Conservation (phyloP, 352 stramenopile species). For the Phytophthora uliginosa region DNA sequence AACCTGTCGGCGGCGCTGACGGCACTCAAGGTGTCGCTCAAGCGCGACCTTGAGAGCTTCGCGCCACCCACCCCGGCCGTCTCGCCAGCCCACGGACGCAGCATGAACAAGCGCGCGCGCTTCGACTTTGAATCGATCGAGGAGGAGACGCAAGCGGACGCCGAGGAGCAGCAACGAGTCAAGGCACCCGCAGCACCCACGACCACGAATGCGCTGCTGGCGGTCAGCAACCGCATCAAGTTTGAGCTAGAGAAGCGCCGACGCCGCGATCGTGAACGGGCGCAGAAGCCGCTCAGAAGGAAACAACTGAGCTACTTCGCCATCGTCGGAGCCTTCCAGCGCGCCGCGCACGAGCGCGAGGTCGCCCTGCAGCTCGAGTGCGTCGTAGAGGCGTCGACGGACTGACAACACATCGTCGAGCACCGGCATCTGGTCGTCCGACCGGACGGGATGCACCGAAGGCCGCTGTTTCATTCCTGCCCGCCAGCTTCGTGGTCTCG, state of each 20-base stretch:
- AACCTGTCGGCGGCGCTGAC: conserved; percentile 69
- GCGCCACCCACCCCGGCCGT: conserved; percentile 76
- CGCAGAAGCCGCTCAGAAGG: conserved; percentile 57
- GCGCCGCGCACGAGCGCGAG: conserved; percentile 74
- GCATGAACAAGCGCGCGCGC: conserved; percentile 61
- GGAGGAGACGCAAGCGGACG: conserved; percentile 29
- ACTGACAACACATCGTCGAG: conserved; percentile 28
- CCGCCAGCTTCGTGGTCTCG: conserved; percentile 13
- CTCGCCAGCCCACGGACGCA: conserved; percentile 62
- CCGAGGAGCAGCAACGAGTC: conserved; percentile 36
- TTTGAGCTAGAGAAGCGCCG: conserved; percentile 76
- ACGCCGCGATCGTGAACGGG: conserved; percentile 58
- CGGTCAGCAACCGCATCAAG: conserved; percentile 80
- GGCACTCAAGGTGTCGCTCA: conserved; percentile 81
- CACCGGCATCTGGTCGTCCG: conserved; percentile 31
- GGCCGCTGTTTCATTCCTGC: conserved; percentile 11
- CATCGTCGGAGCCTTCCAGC: conserved; percentile 85
- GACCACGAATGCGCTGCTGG: conserved; percentile 63
- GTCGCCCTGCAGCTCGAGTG: conserved; percentile 52
- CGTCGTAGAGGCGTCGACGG: conserved; percentile 43
- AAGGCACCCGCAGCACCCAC: conserved; percentile 37
- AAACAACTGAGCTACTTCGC: conserved; percentile 86
- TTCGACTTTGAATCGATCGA: conserved; percentile 61
- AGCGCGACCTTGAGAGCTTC: conserved; percentile 77
- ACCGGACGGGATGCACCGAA: conserved; percentile 2